phyloP scores from a whole-genome alignment of 1,139 yeast genomes.

The Meyerozyma smithsonii region DNA sequence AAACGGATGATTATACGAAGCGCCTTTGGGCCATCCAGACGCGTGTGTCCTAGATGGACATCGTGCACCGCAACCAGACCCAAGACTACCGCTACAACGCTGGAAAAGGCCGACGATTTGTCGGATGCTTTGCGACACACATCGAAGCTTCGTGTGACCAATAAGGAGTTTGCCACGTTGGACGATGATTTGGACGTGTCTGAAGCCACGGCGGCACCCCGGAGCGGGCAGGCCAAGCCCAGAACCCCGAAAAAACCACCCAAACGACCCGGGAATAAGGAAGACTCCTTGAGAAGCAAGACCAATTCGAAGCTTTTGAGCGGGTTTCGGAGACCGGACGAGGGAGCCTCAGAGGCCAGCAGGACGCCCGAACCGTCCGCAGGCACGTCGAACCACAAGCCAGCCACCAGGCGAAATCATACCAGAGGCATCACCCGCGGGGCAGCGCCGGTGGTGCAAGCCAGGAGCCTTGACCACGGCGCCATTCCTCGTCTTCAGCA shows the following conservation, averaged over 20 bases:
- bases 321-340: neutral
- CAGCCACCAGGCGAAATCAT: conserved; percentile 11
- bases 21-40: neutral
- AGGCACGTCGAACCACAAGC: conserved; percentile 1
- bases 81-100: neutral
- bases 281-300: neutral
- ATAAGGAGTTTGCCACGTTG: conserved; percentile 9
- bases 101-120: conserved; percentile 6
- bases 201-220: neutral
- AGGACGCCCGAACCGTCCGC: conserved; percentile 5
- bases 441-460: neutral
- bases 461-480: conserved; percentile 17
- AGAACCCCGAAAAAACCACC: neutral
- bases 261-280: neutral
- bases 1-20: neutral
- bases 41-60: neutral
- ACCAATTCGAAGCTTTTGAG: neutral
- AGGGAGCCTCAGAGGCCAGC: neutral
- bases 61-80: neutral
- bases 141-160: conserved; percentile 10
- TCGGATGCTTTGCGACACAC: conserved; percentile 12
- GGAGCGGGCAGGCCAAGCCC: neutral
- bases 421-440: conserved; percentile 15
- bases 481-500: conserved; percentile 49
- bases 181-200: conserved; percentile 9